Percentiles rank a stretch among this genome's conserved stretches.
Conservation (phyloP, 768 basidiomycete genomes). For the Dentipellis sp. region DNA sequence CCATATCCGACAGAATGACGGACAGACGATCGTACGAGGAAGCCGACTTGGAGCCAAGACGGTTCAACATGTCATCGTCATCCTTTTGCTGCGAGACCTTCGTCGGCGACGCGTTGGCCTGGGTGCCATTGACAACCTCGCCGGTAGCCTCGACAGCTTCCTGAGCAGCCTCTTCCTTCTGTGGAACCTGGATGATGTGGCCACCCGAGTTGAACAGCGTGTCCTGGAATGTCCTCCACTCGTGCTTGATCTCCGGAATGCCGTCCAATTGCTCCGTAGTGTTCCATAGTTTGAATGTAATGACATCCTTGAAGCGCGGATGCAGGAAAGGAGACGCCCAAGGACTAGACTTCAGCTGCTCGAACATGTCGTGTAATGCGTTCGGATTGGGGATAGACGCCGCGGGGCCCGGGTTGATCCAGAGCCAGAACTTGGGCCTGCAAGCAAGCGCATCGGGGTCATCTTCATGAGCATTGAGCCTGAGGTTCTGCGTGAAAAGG, state of each 20-base stretch:
- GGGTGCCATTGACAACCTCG: conserved; percentile 9
- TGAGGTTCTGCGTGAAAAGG: conserved; percentile 92
- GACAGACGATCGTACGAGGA: conserved; percentile 85
- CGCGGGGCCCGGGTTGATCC: conserved; percentile 98
- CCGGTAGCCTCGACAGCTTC: conserved; percentile 18
- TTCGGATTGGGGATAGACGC: conserved; percentile 80
- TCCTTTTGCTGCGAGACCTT: conserved; percentile 9
- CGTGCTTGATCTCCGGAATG: conserved; percentile 78
- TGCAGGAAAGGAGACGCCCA: conserved; percentile 97
- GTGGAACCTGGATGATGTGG: conserved; percentile 57
- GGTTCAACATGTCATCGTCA: conserved; percentile 57
- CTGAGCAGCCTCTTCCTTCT: conserved; percentile 31
- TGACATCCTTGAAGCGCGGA: conserved; percentile 81
- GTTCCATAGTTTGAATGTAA: conserved; percentile 97
- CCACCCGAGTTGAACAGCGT: conserved; percentile 87
- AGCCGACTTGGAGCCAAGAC: conserved; percentile 82
- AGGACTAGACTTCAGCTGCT: conserved; percentile 71
- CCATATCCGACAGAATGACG: conserved; percentile 94
- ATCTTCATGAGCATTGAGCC: conserved; percentile 54
- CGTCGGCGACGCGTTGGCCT: conserved; percentile 11
- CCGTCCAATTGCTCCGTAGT: conserved; percentile 95
- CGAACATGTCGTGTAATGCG: conserved; percentile 77
- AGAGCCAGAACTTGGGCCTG: conserved; percentile 91
- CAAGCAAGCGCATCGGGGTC: conserved; percentile 50
- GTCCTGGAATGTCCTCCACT: conserved; percentile 73